Evolutionary conservation across 2,329 filamentous ascomycete genomes (phyloP), one percentile per base, ranked within the genome.

Genomic region (Falciphora oryzae): DNA sequence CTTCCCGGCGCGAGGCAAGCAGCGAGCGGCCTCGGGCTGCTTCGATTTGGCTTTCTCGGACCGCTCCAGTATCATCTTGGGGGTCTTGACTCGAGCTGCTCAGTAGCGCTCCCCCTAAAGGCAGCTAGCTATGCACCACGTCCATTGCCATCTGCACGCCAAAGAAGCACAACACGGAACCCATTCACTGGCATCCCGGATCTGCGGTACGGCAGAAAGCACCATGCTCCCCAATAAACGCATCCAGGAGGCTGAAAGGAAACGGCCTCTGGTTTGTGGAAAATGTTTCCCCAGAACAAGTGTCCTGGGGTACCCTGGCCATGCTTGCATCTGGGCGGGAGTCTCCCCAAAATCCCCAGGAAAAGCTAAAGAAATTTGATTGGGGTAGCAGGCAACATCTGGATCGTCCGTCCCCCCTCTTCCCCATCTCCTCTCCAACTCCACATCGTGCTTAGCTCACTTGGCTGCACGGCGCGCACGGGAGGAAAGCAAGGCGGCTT

Each of bases 241-340:
- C 3, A 32, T 13, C 38, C 38, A 6, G 58, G 31, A 60, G 58
- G 58, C 58, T 60, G 58, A 60, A 31, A 16, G 38, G 16, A 14
- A 59, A n/a, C 25, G 62, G 14, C 25, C 35, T 38, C 31, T 63
- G 62, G 62, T 63, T 63, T 28, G 62, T 63, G 62, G 62, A 63
- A 63, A 59, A 59, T 57, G 16, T 25, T 57, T 63, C 22, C 50
- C 53, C 31, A 18, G 1, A 18, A 7, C 27, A 6, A 58, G 57
- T 13, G 38, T 25, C 22, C 44, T n/a, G 7, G 44, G 44, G 44
- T n/a, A 57, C 57, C 57, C 18, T 4, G 27, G 57, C 10, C 56
- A 13, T 28, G 22, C 25, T n/a, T 57, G 53, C 32, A 35, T 35
- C 10, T 14, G 5, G 5, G 56, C 50, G 4, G 13, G 6, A 6